These are phyloP conservation scores for Xylaria polymorpha DNA, from an alignment of 2,329 filamentous ascomycete genomes.

Conservation along the genomic window DNA sequence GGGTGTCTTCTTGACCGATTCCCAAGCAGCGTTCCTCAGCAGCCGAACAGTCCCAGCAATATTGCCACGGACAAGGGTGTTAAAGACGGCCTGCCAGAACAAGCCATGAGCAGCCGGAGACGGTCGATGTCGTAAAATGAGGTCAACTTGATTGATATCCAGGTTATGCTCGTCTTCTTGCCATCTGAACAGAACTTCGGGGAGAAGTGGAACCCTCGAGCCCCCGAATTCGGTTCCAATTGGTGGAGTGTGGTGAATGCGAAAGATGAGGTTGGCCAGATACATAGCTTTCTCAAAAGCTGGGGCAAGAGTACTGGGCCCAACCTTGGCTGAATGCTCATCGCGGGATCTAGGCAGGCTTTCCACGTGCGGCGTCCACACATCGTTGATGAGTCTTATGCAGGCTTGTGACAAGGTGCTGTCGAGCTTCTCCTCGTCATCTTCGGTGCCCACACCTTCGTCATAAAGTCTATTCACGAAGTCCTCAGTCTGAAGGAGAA, in stretches of 20 bases:
- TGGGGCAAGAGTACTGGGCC: conserved; percentile 70
- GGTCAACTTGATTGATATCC: conserved; percentile 73
- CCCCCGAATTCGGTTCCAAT: conserved; percentile 53
- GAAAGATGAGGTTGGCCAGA: conserved; percentile 80
- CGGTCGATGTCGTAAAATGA: conserved; percentile 71
- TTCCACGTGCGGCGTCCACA: conserved; percentile 68
- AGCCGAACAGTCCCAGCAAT: conserved; percentile 74
- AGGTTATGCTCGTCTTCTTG: conserved; percentile 79
- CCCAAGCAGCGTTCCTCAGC: conserved; percentile 81
- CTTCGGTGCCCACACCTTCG: conserved; percentile 66
- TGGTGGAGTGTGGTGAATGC: conserved; percentile 76
- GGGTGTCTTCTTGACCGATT: conserved; percentile 75
- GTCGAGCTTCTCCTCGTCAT: conserved; percentile 68
- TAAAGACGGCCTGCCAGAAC: conserved; percentile 89
- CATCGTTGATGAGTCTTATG: conserved; percentile 58
- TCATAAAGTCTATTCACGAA: conserved; percentile 74
- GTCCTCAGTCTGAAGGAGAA: conserved; percentile 81
- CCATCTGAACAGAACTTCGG: conserved; percentile 86
- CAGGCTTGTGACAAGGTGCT: conserved; percentile 66
- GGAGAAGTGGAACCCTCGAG: conserved; percentile 66
- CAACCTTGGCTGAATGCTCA: conserved; percentile 71
- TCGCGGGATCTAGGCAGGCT: conserved; percentile 61
- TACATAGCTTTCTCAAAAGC: conserved; percentile 81
- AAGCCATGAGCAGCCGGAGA: conserved; percentile 80
- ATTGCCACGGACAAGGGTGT: conserved; percentile 79